Percentiles rank a stretch among this genome's conserved stretches.
These are phyloP conservation scores for Boletellus sp. DNA, from an alignment of 768 basidiomycete species.

Conservation along the genomic window DNA sequence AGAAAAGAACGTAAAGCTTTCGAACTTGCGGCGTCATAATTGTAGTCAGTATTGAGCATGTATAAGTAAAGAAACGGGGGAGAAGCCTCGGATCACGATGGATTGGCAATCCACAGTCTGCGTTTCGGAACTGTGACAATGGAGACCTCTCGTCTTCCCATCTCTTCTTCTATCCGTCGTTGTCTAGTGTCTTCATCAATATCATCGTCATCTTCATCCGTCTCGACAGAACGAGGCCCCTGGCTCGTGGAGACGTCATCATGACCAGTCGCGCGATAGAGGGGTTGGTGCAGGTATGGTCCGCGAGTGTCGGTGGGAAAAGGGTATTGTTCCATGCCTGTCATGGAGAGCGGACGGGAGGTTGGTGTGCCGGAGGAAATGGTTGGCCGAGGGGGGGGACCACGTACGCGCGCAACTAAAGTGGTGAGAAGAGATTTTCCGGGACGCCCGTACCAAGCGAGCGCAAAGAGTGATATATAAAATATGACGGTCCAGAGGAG, in stretches of 20 bases:
- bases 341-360: slow-evolving; percentile 40
- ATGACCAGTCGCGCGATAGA: slow-evolving; percentile 45
- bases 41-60: slow-evolving; percentile 22
- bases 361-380: slow-evolving; percentile 35
- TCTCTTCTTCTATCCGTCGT: slow-evolving; percentile 75
- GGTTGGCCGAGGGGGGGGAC: slow-evolving; percentile 23
- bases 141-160: slow-evolving; percentile 78
- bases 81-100: slow-evolving; percentile 33
- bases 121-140: slow-evolving; percentile 75
- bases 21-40: slow-evolving; percentile 10
- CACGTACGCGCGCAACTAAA: slow-evolving; percentile 43
- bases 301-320: slow-evolving; percentile 46
- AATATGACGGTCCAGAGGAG: slow-evolving; percentile 57
- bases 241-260: slow-evolving; percentile 41
- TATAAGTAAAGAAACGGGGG: slow-evolving; percentile 7
- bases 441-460: slow-evolving; percentile 60
- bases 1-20: slow-evolving; percentile 6
- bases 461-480: slow-evolving; percentile 49
- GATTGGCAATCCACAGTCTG: slow-evolving; percentile 71
- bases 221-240: slow-evolving; percentile 47
- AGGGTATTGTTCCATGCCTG: slow-evolving; percentile 40
- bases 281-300: slow-evolving; percentile 69
- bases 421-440: slow-evolving; percentile 54
- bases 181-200: slow-evolving; percentile 73
- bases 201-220: slow-evolving; percentile 64